These are phyloP conservation scores for Thymus quinquecostatus DNA, from an alignment of 257 asterid genomes.

Conservation along the genomic window DNA sequence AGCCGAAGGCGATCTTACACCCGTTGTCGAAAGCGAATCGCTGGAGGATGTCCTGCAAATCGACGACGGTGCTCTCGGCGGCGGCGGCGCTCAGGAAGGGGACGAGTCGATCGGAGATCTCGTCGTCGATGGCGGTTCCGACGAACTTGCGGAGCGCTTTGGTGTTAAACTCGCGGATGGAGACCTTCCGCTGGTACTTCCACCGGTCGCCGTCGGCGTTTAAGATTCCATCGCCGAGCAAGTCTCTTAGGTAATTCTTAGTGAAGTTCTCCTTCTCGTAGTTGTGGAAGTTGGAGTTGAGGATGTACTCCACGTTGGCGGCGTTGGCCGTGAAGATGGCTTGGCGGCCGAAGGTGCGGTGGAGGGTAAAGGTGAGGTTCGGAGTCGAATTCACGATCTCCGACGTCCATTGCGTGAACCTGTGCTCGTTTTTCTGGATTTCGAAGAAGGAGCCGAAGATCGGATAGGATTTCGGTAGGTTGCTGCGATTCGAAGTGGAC, in stretches of 20 bases:
- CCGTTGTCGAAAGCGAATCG: conserved; percentile 50
- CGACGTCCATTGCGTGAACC: conserved; percentile 44
- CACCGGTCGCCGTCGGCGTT: conserved; percentile 49
- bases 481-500: neutral
- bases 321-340: conserved; percentile 42
- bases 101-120: no score
- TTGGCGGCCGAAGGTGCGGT: conserved; percentile 27
- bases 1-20: conserved; percentile 49
- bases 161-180: conserved; percentile 37
- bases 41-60: no score
- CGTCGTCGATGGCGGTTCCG: no score
- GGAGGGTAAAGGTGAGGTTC: conserved; percentile 38
- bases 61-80: no score
- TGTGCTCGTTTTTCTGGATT: conserved; percentile 22
- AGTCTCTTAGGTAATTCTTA: conserved; percentile 19
- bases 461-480: conserved; percentile 49
- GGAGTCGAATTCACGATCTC: conserved; percentile 40
- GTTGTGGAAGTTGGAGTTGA: conserved; percentile 39
- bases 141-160: no score
- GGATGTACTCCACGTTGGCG: conserved; percentile 41
- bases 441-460: conserved; percentile 40
- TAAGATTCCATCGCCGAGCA: conserved; percentile 52
- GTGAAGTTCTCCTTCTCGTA: conserved; percentile 41
- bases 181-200: conserved; percentile 52
- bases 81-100: no score